Percentiles rank a stretch among this genome's conserved stretches.
phyloP scores from a whole-genome alignment of 1,284 basidiomycete species.

The Sparassis latifolia region DNA sequence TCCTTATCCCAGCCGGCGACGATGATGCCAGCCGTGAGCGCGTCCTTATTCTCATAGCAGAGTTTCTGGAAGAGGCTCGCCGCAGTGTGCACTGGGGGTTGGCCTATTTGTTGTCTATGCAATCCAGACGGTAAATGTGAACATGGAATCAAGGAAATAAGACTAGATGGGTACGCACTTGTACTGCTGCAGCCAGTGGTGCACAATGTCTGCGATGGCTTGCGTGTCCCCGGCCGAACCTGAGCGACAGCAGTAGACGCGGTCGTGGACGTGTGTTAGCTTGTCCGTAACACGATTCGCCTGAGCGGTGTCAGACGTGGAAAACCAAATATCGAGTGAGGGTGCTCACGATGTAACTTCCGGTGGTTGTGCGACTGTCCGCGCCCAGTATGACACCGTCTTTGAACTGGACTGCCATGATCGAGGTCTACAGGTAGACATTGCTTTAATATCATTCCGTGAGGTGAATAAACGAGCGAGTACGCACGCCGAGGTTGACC shows the following conservation, averaged over 20 bases:
- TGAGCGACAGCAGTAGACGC: slow-evolving; percentile 98
- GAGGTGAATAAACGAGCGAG: background rate
- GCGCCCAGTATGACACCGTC: slow-evolving; percentile 95
- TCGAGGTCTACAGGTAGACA: slow-evolving; percentile 71
- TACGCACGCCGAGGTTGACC: slow-evolving; percentile 88
- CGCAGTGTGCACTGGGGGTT: slow-evolving; percentile 79
- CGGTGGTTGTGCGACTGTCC: slow-evolving; percentile 95
- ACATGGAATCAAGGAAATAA: background rate
- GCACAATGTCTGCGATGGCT: slow-evolving; percentile 91
- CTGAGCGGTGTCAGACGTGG: slow-evolving; percentile 29
- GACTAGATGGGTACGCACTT: slow-evolving; percentile 38
- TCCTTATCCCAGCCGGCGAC: slow-evolving; percentile 98
- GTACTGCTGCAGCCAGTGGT: slow-evolving; percentile 82
- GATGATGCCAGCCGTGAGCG: slow-evolving; percentile 90
- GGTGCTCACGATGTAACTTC: slow-evolving; percentile 83
- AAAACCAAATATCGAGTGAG: background rate
- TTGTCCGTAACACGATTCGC: slow-evolving; percentile 99
- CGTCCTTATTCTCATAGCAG: slow-evolving; percentile 94
- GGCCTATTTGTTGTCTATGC: slow-evolving; percentile 61
- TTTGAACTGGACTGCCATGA: slow-evolving; percentile 98
- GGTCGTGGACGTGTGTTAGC: slow-evolving; percentile 94
- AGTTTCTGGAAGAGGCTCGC: slow-evolving; percentile 85
- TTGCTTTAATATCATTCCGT: background rate
- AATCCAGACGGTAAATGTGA: background rate
- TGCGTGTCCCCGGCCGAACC: slow-evolving; percentile 98